Base-by-base conservation (phyloP, 2,329 filamentous ascomycete species). In the Cordyceps javanica region DNA sequence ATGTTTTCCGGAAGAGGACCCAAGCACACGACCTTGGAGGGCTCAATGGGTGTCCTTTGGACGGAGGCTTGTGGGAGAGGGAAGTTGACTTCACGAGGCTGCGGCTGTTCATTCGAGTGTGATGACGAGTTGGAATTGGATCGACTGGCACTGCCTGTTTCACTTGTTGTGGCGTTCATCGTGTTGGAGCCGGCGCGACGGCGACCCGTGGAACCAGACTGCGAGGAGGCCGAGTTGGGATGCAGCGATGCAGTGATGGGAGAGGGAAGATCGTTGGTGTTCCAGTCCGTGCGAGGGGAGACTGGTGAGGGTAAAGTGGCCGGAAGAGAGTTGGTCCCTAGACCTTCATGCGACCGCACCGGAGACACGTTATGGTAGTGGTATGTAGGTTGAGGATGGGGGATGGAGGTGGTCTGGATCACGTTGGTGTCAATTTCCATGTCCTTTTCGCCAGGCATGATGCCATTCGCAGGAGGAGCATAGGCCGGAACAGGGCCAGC, bases 1-100 rank as follows among this genome's bases (percentile, higher is more conserved):
- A 82, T 64, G 55, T 78, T 77, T 41, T 76, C 74, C 0, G 82
- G 82, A 5, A 85, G 63, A 6, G 77, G 76, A 0, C 82, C 82
- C 0, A 83, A 70, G 58, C 80, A 85, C 0, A 85, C 70, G 3
- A 85, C 75, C 19, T 77, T 75, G 3, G 75, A 73, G 1, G 79
- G 71, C 60, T 82, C 78, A 57, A 85, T 82, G 1, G 77, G 76
- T 0, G 75, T 74, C 36, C 75, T 72, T 56, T 82, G 80, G 42
- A 75, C 69, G 1, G 57, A 28, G 2, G 42, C 58, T 32, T n/a
- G 62, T 46, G 11, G 59, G 59, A 23, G 41, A 19, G 71, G 62
- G 59, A 57, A 67, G 64, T 48, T 2, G 7, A 53, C 50, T 2
- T 32, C n/a, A 19, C 62, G 56, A 60, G 48, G 57, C 64, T 59